A percentile compares a stretch with the other conserved stretches of the same genome.
Evolutionary conservation across 2,329 filamentous ascomycete species (phyloP).

Genomic region (Hysterium pulicare): DNA sequence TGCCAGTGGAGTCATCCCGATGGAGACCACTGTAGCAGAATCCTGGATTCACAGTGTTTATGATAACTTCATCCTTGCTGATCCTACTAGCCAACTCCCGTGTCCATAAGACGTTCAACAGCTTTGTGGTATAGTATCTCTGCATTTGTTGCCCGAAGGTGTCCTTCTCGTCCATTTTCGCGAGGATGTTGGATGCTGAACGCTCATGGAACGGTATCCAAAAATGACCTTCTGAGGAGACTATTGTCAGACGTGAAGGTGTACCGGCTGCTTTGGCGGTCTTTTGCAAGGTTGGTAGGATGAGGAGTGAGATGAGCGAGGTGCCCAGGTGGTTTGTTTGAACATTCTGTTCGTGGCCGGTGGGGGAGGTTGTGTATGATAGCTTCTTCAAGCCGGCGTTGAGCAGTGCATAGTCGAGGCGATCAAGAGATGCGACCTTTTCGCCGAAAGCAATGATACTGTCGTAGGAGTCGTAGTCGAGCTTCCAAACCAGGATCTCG

Average conservation of each 20-base stretch:
- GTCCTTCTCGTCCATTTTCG: constrained; percentile 13
- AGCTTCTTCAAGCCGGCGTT: constrained; percentile 37
- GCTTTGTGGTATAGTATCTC: constrained; percentile 17
- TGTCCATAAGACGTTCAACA: constrained; percentile 15
- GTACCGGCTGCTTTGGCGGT: constrained; percentile 26
- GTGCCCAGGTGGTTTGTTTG: constrained; percentile 19
- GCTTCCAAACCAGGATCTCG: constrained; percentile 42
- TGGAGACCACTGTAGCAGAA: constrained; percentile 16
- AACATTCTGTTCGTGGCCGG: constrained; percentile 48
- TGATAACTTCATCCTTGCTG: constrained; percentile 9
- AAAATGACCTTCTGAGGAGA: constrained; percentile 39
- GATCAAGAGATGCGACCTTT: constrained; percentile 33
- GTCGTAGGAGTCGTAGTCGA: constrained; percentile 47
- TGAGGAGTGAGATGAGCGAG: constrained; percentile 9
- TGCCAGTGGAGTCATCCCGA: constrained; percentile 9
- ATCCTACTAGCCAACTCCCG: constrained; percentile 11
- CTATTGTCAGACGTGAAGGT: constrained; percentile 43
- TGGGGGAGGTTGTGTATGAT: constrained; percentile 33
- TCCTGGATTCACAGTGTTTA: constrained; percentile 19
- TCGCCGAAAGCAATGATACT: constrained; percentile 44
- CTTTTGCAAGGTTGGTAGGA: constrained; percentile 42
- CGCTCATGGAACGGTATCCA: constrained; percentile 19
- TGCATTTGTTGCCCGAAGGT: constrained; percentile 11
- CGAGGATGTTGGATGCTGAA: constrained; percentile 11
- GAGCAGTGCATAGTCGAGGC: constrained; percentile 45